phyloP scores from a whole-genome alignment of 2,329 filamentous ascomycete genomes.

The Curvularia sp. region DNA sequence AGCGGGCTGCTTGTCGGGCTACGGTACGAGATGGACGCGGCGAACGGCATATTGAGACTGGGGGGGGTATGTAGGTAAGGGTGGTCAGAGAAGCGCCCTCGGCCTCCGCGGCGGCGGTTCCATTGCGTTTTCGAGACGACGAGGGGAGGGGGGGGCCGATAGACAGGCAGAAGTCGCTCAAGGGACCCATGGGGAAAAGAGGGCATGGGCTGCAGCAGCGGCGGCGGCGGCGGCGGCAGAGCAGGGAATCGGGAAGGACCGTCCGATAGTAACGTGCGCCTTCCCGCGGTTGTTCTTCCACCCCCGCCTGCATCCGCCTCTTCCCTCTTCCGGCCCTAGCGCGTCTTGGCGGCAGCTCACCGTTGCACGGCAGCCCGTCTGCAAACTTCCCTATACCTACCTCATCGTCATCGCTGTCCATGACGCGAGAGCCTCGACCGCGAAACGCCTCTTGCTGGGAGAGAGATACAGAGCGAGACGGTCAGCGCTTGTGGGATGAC shows the following conservation, averaged over 20 bases:
- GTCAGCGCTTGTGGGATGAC: slow-evolving; percentile 42
- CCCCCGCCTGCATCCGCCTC: slow-evolving; percentile 31
- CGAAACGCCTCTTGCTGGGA: slow-evolving; percentile 27
- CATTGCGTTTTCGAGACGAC: slow-evolving; percentile 22
- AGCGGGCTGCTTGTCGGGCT: slow-evolving; percentile 16
- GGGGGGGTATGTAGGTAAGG: not conserved
- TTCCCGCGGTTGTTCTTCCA: slow-evolving; percentile 37
- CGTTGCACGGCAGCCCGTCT: slow-evolving; percentile 27
- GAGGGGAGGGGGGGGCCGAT: not conserved
- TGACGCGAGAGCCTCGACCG: slow-evolving; percentile 7
- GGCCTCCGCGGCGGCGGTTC: slow-evolving; percentile 22
- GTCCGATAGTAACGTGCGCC: slow-evolving; percentile 49
- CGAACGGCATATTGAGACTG: slow-evolving; percentile 32
- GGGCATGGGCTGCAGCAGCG: slow-evolving; percentile 23
- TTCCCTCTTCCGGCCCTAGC: slow-evolving; percentile 30
- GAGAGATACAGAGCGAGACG: slow-evolving; percentile 10
- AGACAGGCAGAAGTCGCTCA: slow-evolving; percentile 19
- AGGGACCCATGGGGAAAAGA: slow-evolving; percentile 21
- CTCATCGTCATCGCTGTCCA: slow-evolving; percentile 20
- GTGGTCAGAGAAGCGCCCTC: slow-evolving; percentile 11
- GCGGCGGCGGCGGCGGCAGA: not conserved
- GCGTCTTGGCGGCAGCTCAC: slow-evolving; percentile 27
- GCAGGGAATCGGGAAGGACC: slow-evolving; percentile 34
- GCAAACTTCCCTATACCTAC: slow-evolving; percentile 28
- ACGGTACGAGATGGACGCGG: slow-evolving; percentile 22